Base-by-base conservation (phyloP, 371 early-diverging fungal genomes). In the Catenaria anguillulae region DNA sequence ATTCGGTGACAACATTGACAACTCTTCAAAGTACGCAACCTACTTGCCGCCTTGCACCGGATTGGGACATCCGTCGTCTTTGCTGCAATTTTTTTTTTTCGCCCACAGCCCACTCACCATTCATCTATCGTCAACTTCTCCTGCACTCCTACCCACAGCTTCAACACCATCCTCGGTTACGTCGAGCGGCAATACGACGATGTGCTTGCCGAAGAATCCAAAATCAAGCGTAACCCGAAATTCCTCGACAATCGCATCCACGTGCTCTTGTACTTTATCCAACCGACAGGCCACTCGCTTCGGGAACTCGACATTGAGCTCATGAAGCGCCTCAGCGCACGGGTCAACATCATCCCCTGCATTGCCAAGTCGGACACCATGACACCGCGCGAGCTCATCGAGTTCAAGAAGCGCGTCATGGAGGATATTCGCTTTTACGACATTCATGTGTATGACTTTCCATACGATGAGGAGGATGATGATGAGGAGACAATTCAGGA, bases 231-330 rank as follows among this genome's bases (percentile, higher is more conserved):
- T 70, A 97, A 96, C 73, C 89, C 88, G 36, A 85, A 93, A 65
- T 92, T 92, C 83, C 89, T 89, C 70, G 98, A 97, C 76, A 87
- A 90, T 67, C 87, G 97, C 61, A 87, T 99, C 43, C 98, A 99
- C 73, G 92, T 90, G 5, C 84, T 95, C 26, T 75, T 99, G 37
- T 98, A 98, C 76, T 98, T 97, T 70, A 93, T 98, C 65, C 79
- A 89, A 4, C 97, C 98, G 31, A 93, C 97, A 29, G 98, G 97
- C 29, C 97, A 97, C 68, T 62, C 71, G 72, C 78, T 97, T 62
- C 84, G 96, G 58, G 95, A 97, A 69, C 82, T 96, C 59, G 98
- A 97, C 72, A 94, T 97, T 69, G 96, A 97, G 72, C 78, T 96
- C 64, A 95, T 97, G 94, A 84, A 84, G 67, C 79, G 88, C 2